Base-by-base conservation (phyloP, 257 asterid species). In the Phtheirospermum japonicum region DNA sequence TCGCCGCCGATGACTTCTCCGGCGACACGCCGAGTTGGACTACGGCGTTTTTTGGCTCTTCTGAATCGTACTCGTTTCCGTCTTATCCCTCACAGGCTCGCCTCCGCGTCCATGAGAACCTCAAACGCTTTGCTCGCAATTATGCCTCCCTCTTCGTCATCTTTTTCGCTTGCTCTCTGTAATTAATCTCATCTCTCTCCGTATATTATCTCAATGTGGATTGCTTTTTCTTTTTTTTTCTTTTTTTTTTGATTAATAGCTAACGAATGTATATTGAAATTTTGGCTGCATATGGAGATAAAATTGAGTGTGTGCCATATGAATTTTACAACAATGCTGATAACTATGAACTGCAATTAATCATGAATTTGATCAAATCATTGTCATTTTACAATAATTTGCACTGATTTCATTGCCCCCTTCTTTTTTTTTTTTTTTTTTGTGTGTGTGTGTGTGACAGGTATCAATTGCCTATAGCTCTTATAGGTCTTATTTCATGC, bases 91-190 rank as follows among this genome's bases (percentile, higher is more conserved):
- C 80, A 17, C 99, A 92, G 87, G 89, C 95, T 49, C 82, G 91
- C 49, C 84, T 92, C 57, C 85, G 99, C 19, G 87, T 85, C 71
- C 96, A 89, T 50, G 97, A 92, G 85, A 92, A 92, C 60, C 83
- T 92, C 69, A 92, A 92, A 71, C 95, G 99, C 59, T 89, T 71
- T 56, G 88, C 94, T 16, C 90, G 89, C 75, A 89, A 92, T 71
- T 92, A 89, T 74, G 81, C 96, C 43, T 69, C 77, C 9, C 89
- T 92, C 54, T 68, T 79, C 69, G 67, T 82, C 69, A 76, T 89
- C 66, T 83, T 86, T 67, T 83, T 85, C 45, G 96, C 91, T 13
- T 92, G 97, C 67, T 82, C 97, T 40, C 79, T 89, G 99, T 89
- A 78, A 66, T 72, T 60, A 42, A 18, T 20, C 39, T 19, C 50